Evolutionary conservation across 768 basidiomycete genomes (phyloP).

Genomic region (Lentinula aciculospora): DNA sequence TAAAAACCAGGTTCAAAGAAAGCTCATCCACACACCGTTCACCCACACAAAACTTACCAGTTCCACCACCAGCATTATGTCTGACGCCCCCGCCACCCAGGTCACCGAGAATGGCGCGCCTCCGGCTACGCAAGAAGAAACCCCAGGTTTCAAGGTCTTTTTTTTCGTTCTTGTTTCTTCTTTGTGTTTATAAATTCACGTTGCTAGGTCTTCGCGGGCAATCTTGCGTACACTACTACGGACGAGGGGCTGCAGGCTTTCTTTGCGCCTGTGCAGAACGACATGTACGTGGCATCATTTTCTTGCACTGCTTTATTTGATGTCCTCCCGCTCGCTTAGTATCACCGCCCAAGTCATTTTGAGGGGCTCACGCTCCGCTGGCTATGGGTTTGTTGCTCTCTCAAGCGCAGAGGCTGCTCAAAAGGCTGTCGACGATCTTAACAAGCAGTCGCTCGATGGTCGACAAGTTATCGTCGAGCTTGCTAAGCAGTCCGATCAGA

Average conservation of each 20-base stretch:
- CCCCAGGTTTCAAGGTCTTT: constrained; percentile 73
- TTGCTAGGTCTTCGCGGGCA: constrained; percentile 85
- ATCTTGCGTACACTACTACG: constrained; percentile 91
- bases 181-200: constrained; percentile 5
- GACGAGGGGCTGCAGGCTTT: constrained; percentile 93
- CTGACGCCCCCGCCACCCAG: constrained; percentile 85
- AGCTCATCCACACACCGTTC: constrained; percentile 45
- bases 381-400: constrained; percentile 91
- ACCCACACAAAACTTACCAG: constrained; percentile 45
- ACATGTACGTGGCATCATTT: constrained; percentile 64
- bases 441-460: constrained; percentile 87
- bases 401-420: constrained; percentile 76
- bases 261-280: constrained; percentile 82
- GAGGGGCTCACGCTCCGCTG: constrained; percentile 80
- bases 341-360: constrained; percentile 81
- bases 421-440: constrained; percentile 78
- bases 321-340: constrained; percentile 31
- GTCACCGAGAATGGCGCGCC: constrained; percentile 81
- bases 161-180: constrained; percentile 17
- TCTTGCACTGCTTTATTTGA: constrained; percentile 34
- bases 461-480: constrained; percentile 88
- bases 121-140: constrained; percentile 77
- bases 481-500: constrained; percentile 87
- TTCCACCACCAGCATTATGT: constrained; percentile 65
- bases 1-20: constrained; percentile 81